A percentile compares a stretch with the other conserved stretches of the same genome.
phyloP scores from a whole-genome alignment of 139 green algal genomes.

The Ettlia oleoabundans region DNA sequence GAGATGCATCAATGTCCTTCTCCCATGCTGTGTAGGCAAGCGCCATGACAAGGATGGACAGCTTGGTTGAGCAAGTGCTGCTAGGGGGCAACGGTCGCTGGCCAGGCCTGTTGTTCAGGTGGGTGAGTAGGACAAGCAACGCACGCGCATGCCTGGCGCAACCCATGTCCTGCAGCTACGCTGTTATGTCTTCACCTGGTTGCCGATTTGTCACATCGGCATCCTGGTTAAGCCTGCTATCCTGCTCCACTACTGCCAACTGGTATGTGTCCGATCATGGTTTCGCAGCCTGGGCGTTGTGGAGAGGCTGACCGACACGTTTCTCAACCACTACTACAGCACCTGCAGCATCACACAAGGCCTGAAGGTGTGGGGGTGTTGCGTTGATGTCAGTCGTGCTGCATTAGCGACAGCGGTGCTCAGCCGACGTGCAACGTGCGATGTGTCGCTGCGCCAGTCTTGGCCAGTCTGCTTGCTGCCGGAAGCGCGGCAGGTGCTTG shows the following conservation, averaged over 20 bases:
- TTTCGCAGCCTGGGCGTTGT: conserved; percentile 32
- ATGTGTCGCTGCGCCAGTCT: too few relatives aligned
- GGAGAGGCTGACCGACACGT: conserved; percentile 18
- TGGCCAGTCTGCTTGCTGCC: too few relatives aligned
- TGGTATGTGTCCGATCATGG: too few relatives aligned
- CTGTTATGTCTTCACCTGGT: too few relatives aligned
- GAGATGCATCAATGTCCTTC: neutral
- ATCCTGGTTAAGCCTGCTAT: neutral
- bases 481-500: too few relatives aligned
- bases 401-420: too few relatives aligned
- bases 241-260: neutral
- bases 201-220: too few relatives aligned
- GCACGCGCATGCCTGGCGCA: neutral
- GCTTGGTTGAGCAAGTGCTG: conserved; percentile 46
- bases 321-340: conserved; percentile 44
- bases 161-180: neutral
- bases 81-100: conserved; percentile 35
- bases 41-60: conserved; percentile 41
- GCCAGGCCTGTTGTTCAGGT: conserved; percentile 50
- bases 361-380: conserved; percentile 23
- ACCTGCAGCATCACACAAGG: conserved; percentile 25
- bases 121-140: neutral
- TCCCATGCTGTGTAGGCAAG: conserved; percentile 24
- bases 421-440: too few relatives aligned
- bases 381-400: neutral